These are phyloP conservation scores for Musa acuminata DNA, from an alignment of 176 grass and related monocot genomes.

Conservation along the genomic window DNA sequence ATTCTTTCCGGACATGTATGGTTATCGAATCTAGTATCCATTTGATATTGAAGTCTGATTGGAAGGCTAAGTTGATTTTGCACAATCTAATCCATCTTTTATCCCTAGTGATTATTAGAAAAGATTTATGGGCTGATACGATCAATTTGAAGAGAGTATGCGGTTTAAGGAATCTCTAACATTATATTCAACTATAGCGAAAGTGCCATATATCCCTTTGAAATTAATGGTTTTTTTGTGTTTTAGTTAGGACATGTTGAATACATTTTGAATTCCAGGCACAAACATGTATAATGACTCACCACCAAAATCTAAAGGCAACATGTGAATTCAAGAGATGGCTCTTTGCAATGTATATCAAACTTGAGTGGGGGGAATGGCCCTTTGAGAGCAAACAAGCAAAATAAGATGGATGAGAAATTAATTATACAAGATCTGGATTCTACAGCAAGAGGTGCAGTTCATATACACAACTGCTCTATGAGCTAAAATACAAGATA, in stretches of 20 bases:
- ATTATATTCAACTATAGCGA: background rate
- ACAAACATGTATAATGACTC: background rate
- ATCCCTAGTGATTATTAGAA: too few relatives aligned
- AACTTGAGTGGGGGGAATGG: too few relatives aligned
- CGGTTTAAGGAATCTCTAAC: background rate
- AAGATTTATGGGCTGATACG: too few relatives aligned
- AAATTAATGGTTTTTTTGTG: too few relatives aligned
- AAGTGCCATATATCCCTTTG: background rate
- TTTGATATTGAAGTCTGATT: too few relatives aligned
- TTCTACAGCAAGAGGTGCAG: too few relatives aligned
- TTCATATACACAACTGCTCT: conserved; percentile 2
- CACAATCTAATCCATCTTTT: too few relatives aligned
- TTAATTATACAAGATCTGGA: background rate
- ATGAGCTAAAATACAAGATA: background rate
- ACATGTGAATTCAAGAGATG: background rate
- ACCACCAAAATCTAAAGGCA: background rate
- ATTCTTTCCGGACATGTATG: too few relatives aligned
- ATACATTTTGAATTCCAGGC: background rate
- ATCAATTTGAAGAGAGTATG: too few relatives aligned
- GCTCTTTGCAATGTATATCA: background rate
- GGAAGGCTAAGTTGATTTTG: too few relatives aligned
- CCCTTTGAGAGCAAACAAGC: background rate
- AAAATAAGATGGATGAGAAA: background rate
- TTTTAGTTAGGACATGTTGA: background rate
- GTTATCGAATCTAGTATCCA: too few relatives aligned